phyloP scores from a whole-genome alignment of 495 filamentous ascomycete species.

The Schizothecium vesticola region DNA sequence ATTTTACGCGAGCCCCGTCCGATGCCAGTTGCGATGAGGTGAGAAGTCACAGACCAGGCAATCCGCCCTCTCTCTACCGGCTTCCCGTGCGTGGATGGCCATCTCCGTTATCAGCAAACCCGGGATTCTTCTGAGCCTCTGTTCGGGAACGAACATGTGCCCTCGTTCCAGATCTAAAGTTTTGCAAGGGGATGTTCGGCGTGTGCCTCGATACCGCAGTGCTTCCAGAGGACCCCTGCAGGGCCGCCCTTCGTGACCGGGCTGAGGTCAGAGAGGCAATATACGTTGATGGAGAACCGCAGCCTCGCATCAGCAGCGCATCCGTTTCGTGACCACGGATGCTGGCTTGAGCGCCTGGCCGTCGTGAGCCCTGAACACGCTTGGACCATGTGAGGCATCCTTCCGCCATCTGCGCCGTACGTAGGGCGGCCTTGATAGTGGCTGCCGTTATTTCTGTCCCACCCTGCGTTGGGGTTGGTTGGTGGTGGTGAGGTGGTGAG shows the following conservation, averaged over 20 bases:
- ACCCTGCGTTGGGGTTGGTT: background rate
- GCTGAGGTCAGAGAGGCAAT: background rate
- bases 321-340: conserved; percentile 1
- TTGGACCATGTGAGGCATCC: conserved; percentile 19
- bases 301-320: conserved; percentile 1
- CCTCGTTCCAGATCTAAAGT: background rate
- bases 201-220: background rate
- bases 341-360: background rate
- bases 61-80: background rate
- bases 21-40: background rate
- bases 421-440: background rate
- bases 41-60: background rate
- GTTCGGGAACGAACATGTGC: background rate
- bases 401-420: background rate
- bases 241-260: background rate
- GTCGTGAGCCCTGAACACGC: background rate
- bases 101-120: background rate
- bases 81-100: background rate
- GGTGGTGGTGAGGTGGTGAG: background rate
- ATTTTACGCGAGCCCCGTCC: background rate
- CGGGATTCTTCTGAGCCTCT: background rate
- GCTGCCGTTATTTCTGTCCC: conserved; percentile 10
- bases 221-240: background rate
- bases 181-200: background rate
- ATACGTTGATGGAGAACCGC: background rate